Percentiles rank a stretch among this genome's conserved stretches.
Conservation (phyloP, 768 basidiomycete genomes). For the Daedaleopsis sinensis region DNA sequence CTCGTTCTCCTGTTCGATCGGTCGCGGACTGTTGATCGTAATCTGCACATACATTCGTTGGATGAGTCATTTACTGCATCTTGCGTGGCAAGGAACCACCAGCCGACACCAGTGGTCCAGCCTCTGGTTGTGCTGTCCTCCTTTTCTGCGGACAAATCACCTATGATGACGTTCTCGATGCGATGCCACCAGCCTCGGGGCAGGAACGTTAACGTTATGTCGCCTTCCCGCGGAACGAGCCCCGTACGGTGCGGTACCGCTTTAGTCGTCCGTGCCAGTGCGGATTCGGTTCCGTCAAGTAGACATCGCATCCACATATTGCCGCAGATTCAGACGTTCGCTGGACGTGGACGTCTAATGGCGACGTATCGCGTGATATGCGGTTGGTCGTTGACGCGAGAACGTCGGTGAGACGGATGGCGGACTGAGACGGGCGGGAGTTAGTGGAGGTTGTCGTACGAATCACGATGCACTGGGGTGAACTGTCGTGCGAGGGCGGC, state of each 20-base stretch:
- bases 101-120: constrained; percentile 30
- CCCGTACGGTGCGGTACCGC: constrained; percentile 6
- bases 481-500: constrained; percentile 11
- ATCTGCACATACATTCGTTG: too few relatives aligned
- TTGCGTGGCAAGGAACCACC: constrained; percentile 30
- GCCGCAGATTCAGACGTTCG: background rate
- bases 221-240: constrained; percentile 23
- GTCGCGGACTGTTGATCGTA: background rate
- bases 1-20: background rate
- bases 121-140: background rate
- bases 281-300: constrained; percentile 3
- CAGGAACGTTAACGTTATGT: constrained; percentile 30
- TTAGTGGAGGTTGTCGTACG: constrained; percentile 29
- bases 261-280: constrained; percentile 6
- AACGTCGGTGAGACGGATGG: constrained; percentile 4
- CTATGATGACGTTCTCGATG: constrained; percentile 25
- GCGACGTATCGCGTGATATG: constrained; percentile 21
- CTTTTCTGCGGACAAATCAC: background rate
- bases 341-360: constrained; percentile 14
- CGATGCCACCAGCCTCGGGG: constrained; percentile 32
- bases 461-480: constrained; percentile 28
- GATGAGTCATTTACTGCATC: background rate
- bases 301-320: constrained; percentile 2
- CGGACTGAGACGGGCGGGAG: constrained; percentile 23
- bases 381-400: constrained; percentile 8